Evolutionary conservation across 1,139 yeast species (phyloP).

Genomic region (Candida mesenterica): DNA sequence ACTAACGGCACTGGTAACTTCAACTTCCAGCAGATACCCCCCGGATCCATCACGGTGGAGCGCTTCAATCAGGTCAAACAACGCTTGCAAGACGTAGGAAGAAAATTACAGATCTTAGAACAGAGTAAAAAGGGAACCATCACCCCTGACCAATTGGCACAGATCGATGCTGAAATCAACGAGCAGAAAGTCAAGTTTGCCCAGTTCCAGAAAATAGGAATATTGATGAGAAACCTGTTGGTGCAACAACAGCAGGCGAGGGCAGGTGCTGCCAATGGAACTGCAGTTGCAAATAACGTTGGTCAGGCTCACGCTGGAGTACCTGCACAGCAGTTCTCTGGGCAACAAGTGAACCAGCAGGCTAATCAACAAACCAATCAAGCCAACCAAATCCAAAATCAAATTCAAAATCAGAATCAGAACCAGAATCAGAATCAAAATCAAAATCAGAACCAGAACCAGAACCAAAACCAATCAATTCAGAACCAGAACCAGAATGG

Average conservation of each 20-base stretch:
- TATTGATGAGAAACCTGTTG: conserved; percentile 39
- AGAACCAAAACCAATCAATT: background rate
- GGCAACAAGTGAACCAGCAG: background rate
- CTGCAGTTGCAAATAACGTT: background rate
- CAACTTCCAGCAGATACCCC: conserved; percentile 17
- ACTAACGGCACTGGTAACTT: conserved; percentile 10
- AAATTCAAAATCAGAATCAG: conserved; percentile 1
- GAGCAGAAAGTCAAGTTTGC: conserved; percentile 36
- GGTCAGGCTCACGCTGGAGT: conserved; percentile 1
- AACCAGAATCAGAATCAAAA: background rate
- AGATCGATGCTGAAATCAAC: conserved; percentile 35
- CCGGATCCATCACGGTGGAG: conserved; percentile 37
- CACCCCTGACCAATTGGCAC: conserved; percentile 31
- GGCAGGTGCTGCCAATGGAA: conserved; percentile 5
- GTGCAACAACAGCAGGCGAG: conserved; percentile 23
- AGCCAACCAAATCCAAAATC: background rate
- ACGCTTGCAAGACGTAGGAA: conserved; percentile 41
- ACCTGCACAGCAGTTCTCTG: background rate
- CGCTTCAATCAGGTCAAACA: conserved; percentile 42
- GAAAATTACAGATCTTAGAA: conserved; percentile 35
- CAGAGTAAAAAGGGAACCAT: conserved; percentile 31
- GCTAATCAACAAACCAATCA: background rate
- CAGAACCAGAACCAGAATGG: conserved; percentile 3
- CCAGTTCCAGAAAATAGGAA: conserved; percentile 39
- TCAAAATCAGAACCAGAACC: background rate